Base-by-base conservation (phyloP, 106 monocot genomes). In the Agapanthus africanus region DNA sequence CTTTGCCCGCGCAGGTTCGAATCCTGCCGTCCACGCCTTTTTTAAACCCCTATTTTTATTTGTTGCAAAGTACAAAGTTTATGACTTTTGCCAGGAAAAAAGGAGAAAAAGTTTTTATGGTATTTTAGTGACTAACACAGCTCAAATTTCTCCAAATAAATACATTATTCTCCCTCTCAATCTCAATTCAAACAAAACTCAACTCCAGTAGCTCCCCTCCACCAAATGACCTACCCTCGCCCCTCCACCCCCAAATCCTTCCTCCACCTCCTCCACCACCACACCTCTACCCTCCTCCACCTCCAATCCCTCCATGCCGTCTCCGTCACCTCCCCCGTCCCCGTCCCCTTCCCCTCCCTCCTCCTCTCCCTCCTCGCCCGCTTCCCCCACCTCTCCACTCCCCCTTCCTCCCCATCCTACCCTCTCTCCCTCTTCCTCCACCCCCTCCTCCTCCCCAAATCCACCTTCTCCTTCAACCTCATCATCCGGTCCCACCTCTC, bases 1-100 rank as follows among this genome's bases (percentile, higher is more conserved):
- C 88, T 93, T 27, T 89, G 90, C 90, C 85, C 85, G 90, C 90
- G 85, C 85, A 84, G 88, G 88, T 88, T 88, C 84, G 84, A 88
- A 88, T 88, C 88, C 88, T 84, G 84, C 84, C 84, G 88, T 32
- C 32, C 60, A 61, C 60, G 60, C n/a, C n/a, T n/a, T n/a, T n/a
- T n/a, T n/a, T n/a, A n/a, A n/a, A n/a, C n/a, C n/a, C n/a, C n/a
- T n/a, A n/a, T n/a, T n/a, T n/a, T n/a, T n/a, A n/a, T n/a, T n/a
- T n/a, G n/a, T n/a, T n/a, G n/a, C n/a, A n/a, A n/a, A n/a, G n/a
- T n/a, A n/a, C n/a, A n/a, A n/a, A n/a, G n/a, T n/a, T n/a, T n/a
- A n/a, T n/a, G n/a, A n/a, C n/a, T n/a, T n/a, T n/a, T n/a, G n/a
- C n/a, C n/a, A n/a, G n/a, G n/a, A n/a, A n/a, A n/a, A n/a, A n/a